These are phyloP conservation scores for Coemansia pectinata DNA, from an alignment of 192 early-diverging fungal genomes.

Conservation along the genomic window DNA sequence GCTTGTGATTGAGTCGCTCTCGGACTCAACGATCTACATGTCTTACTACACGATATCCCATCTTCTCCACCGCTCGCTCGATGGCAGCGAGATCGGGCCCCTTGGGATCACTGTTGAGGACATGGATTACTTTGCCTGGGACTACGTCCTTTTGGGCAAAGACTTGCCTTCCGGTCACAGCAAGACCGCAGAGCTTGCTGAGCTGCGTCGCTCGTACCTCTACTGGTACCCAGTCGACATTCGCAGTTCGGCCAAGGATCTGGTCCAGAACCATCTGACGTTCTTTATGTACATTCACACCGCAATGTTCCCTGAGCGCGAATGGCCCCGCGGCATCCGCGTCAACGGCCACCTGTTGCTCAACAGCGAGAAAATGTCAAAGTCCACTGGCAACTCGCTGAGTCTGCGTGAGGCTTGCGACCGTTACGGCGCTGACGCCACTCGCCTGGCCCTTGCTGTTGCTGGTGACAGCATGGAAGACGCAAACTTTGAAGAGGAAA, in stretches of 20 bases:
- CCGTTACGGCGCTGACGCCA: conserved; percentile 95
- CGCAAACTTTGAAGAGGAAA: conserved; percentile 96
- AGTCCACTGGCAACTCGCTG: conserved; percentile 96
- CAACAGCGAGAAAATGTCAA: conserved; percentile 97
- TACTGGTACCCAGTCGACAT: conserved; percentile 99
- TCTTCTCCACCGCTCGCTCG: conserved; percentile 82
- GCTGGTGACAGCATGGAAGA: conserved; percentile 96
- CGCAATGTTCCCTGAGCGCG: conserved; percentile 86
- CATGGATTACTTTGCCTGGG: conserved; percentile 91
- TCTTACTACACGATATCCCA: conserved; percentile 98
- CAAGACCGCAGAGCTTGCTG: conserved; percentile 67
- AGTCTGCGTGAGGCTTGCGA: conserved; percentile 76
- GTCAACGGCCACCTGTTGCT: conserved; percentile 95
- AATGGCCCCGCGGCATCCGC: conserved; percentile 88
- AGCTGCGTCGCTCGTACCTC: conserved; percentile 85
- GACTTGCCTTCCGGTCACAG: conserved; percentile 57
- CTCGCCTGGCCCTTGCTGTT: conserved; percentile 92
- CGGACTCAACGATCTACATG: conserved; percentile 99
- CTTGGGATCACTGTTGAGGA: conserved; percentile 78
- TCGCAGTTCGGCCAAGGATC: conserved; percentile 95
- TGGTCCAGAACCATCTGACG: conserved; percentile 96
- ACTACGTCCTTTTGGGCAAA: conserved; percentile 81
- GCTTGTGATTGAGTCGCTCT: conserved; percentile 93
- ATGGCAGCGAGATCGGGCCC: conserved; percentile 77
- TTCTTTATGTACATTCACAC: conserved; percentile 97